Percentiles rank a stretch among this genome's conserved stretches.
phyloP scores from a whole-genome alignment of 1,284 basidiomycete species.

The Boletus mariae region DNA sequence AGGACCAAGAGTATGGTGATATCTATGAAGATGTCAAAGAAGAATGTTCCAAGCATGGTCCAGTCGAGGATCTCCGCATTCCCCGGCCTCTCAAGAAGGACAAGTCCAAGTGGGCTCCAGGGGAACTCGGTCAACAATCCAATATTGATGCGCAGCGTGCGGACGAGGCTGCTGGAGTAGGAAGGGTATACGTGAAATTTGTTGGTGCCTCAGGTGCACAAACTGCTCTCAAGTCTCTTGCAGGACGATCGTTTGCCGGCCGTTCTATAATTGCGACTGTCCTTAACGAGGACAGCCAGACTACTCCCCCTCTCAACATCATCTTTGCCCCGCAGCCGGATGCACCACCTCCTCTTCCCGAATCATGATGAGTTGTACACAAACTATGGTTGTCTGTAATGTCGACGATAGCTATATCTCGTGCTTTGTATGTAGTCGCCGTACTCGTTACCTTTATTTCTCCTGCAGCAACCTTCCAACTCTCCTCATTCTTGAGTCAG shows the following conservation, averaged over 20 bases:
- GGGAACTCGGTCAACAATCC: slow-evolving; percentile 58
- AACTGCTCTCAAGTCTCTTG: slow-evolving; percentile 76
- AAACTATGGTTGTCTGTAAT: slow-evolving; percentile 8
- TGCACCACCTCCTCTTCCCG: slow-evolving; percentile 69
- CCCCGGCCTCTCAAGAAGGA: slow-evolving; percentile 86
- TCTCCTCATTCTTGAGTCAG: background rate
- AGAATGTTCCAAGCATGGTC: slow-evolving; percentile 83
- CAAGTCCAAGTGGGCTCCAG: slow-evolving; percentile 72
- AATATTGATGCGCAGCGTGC: slow-evolving; percentile 63
- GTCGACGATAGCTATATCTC: slow-evolving; percentile 15
- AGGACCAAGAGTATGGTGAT: slow-evolving; percentile 92
- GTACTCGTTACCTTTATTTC: slow-evolving; percentile 8
- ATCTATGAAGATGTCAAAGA: slow-evolving; percentile 94
- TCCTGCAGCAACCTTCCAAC: background rate
- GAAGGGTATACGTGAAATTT: slow-evolving; percentile 91
- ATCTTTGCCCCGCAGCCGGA: slow-evolving; percentile 82
- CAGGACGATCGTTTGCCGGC: slow-evolving; percentile 89
- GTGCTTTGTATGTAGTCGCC: slow-evolving; percentile 23
- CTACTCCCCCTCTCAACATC: slow-evolving; percentile 71
- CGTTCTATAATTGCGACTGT: slow-evolving; percentile 84
- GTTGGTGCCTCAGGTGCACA: slow-evolving; percentile 56
- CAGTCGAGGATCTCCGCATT: slow-evolving; percentile 82
- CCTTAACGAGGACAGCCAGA: slow-evolving; percentile 75
- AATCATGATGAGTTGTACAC: slow-evolving; percentile 18
- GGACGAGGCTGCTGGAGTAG: slow-evolving; percentile 89